These are phyloP conservation scores for Keithomyces neogunnii DNA, from an alignment of 2,329 filamentous ascomycete species.

Conservation along the genomic window DNA sequence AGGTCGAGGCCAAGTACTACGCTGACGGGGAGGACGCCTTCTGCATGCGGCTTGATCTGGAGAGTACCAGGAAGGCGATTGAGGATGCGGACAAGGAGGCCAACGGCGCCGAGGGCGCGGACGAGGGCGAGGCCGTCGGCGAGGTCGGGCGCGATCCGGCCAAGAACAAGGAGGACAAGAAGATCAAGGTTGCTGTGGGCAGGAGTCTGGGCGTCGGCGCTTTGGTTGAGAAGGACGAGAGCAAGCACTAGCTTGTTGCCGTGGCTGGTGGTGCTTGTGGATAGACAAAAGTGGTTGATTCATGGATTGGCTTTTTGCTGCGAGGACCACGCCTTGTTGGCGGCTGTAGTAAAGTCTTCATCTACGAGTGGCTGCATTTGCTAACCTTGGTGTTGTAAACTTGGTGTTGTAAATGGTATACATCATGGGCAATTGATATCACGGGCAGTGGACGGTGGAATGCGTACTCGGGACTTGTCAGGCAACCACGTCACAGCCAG, in stretches of 20 bases:
- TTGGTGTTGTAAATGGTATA: too few species aligned
- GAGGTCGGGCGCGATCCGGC: slow-evolving; percentile 47
- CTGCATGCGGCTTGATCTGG: slow-evolving; percentile 83
- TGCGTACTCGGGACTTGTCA: too few species aligned
- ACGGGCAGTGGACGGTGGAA: too few species aligned
- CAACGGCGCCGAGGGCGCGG: slow-evolving; percentile 24
- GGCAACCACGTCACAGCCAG: too few species aligned
- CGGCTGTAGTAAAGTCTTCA: too few species aligned
- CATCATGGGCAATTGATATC: too few species aligned
- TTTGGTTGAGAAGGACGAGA: slow-evolving; percentile 64
- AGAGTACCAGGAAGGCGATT: slow-evolving; percentile 44
- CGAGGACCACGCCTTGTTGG: too few species aligned
- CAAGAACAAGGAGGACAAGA: slow-evolving; percentile 40
- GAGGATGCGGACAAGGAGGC: slow-evolving; percentile 30
- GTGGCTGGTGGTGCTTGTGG: neutral
- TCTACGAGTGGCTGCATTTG: too few species aligned
- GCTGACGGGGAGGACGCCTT: slow-evolving; percentile 96
- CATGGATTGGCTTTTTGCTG: too few species aligned
- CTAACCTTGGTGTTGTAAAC: too few species aligned
- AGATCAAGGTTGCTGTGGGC: slow-evolving; percentile 81
- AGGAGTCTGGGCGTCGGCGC: slow-evolving; percentile 70
- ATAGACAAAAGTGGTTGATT: too few species aligned
- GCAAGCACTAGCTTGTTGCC: slow-evolving; percentile 14
- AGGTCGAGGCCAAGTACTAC: slow-evolving; percentile 85
- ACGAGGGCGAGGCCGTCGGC: slow-evolving; percentile 66